phyloP scores from a whole-genome alignment of 129 eudicot species.

The Saussurea involucrata region DNA sequence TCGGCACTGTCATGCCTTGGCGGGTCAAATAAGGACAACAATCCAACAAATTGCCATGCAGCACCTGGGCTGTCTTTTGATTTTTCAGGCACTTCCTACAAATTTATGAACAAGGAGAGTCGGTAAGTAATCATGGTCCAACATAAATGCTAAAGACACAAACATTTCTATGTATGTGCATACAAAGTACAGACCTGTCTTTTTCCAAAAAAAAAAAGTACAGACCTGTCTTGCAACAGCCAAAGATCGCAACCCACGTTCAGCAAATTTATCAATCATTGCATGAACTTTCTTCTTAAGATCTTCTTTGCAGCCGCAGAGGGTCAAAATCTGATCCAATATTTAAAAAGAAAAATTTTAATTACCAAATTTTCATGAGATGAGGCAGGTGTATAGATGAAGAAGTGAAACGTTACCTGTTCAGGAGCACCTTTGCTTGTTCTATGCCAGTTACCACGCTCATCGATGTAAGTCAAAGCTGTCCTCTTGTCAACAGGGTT shows the following conservation, averaged over 20 bases:
- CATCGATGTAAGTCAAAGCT: constrained; percentile 82
- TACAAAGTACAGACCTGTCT: constrained; percentile 52
- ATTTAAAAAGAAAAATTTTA: constrained; percentile 1
- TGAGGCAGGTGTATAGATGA: background rate
- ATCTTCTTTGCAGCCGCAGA: constrained; percentile 82
- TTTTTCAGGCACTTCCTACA: constrained; percentile 82
- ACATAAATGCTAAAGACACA: background rate
- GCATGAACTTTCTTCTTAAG: constrained; percentile 75
- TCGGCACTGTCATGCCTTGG: constrained; percentile 97
- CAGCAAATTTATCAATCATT: constrained; percentile 79
- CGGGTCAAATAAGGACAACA: constrained; percentile 83
- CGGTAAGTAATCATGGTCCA: background rate
- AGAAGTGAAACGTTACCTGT: constrained; percentile 45
- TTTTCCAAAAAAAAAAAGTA: too few relatives aligned
- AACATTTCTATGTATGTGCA: background rate
- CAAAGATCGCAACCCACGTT: constrained; percentile 84
- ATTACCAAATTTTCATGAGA: constrained; percentile 2
- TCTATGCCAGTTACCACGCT: constrained; percentile 77
- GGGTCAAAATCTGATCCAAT: constrained; percentile 55
- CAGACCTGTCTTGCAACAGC: constrained; percentile 86
- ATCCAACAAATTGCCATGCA: constrained; percentile 87
- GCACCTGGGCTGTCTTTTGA: constrained; percentile 72
- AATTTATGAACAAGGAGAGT: background rate
- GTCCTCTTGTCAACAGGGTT: constrained; percentile 95
- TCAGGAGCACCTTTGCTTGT: constrained; percentile 95